Evolutionary conservation across 2,329 filamentous ascomycete species (phyloP), one percentile per base, ranked within the genome.

Genomic region (Alternaria hordeiaustralica): DNA sequence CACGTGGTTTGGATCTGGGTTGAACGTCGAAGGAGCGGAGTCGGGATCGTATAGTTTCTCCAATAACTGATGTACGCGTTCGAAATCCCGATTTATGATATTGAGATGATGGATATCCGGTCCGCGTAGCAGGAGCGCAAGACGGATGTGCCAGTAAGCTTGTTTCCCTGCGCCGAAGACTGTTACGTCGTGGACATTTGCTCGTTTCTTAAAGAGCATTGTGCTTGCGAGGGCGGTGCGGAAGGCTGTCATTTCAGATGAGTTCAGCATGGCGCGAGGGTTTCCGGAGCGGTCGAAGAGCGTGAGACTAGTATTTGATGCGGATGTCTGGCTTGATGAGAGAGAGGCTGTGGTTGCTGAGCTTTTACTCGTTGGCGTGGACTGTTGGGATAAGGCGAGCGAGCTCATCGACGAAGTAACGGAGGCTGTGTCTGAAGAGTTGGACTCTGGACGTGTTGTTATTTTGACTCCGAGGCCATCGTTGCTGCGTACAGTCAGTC

Each of bases 131-230:
- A 95, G 85, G 11, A 98, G 85, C 0, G 94, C 90, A 5, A 98
- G 86, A 1, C 94, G 90, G 46, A 97, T 88, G 78, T 97, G 95
- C 94, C 94, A 98, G 82, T 95, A 97, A 12, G 95, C 95, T 82
- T 97, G 94, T 71, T 91, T 89, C 49, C 95, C 95, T 33, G 91
- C 90, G 23, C 95, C 95, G 78, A 97, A 98, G 57, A 97, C 90
- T 13, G 91, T 90, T 11, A 97, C 76, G 13, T 90, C 92, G 75
- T 90, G 89, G 45, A 97, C 90, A 26, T 87, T 86, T 59, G 87
- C 84, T 60, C 95, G 92, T 72, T 84, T 84, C 70, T 82, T 83
- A 74, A 88, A 87, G 18, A 90, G 84, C 69, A 91, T 83, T 60
- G 90, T 87, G 12, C 87, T 86, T 0, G 87, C 87, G 12, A 92